Conservation (phyloP, 768 basidiomycete species). For the Mycena olivaceomarginata region DNA sequence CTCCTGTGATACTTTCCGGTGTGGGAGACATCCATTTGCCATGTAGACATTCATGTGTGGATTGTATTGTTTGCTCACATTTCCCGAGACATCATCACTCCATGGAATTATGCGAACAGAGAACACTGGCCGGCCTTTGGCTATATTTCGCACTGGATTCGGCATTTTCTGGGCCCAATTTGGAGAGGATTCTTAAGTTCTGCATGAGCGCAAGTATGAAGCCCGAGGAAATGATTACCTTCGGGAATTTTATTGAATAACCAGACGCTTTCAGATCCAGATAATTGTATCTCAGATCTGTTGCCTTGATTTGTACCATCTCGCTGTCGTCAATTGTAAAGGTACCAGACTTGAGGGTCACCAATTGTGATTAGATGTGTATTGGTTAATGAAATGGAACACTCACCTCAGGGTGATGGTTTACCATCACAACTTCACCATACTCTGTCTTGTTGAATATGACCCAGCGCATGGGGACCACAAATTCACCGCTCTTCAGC, state of each 20-base stretch:
- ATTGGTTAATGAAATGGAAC: background rate
- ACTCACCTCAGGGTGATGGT: background rate
- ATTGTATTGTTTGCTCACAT: slow-evolving; percentile 53
- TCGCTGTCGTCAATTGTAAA: background rate
- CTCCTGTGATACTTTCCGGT: no score
- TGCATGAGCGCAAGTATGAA: slow-evolving; percentile 39
- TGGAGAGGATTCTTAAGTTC: slow-evolving; percentile 16
- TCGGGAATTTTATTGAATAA: slow-evolving; percentile 21
- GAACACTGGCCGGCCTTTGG: slow-evolving; percentile 20
- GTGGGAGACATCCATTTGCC: no score
- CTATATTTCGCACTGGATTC: slow-evolving; percentile 27
- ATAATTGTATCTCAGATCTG: slow-evolving; percentile 15
- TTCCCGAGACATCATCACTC: slow-evolving; percentile 35
- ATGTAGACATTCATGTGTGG: no score
- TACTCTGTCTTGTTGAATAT: slow-evolving; percentile 3
- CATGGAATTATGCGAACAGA: slow-evolving; percentile 20
- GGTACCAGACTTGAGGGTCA: background rate
- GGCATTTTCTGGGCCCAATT: slow-evolving; percentile 45
- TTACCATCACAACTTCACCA: background rate
- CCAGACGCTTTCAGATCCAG: slow-evolving; percentile 9
- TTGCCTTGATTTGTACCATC: background rate
- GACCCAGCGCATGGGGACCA: slow-evolving; percentile 44
- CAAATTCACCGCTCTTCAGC: slow-evolving; percentile 41
- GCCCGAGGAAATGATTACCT: background rate
- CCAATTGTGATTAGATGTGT: background rate